Evolutionary conservation across 495 filamentous ascomycete genomes (phyloP), one percentile per base, ranked within the genome.

Genomic region (Recurvomyces mirabilis): DNA sequence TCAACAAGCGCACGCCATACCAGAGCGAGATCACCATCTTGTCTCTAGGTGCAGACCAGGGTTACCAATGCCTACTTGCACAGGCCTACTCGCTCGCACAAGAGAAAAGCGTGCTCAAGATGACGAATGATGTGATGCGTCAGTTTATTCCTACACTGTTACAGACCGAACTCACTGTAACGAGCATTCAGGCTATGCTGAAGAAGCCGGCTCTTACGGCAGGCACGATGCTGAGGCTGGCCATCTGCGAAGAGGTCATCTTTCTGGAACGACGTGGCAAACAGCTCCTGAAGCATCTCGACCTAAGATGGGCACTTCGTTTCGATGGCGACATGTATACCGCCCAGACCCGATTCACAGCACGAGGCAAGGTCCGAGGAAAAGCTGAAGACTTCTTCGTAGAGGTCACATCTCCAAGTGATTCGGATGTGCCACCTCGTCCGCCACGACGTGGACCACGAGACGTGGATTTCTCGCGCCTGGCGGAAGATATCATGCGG

Each of bases 31-130:
- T 40, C 18, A 15, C 24, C 23, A 26, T 13, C 21, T 20, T 20
- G 37, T 19, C 24, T 11, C 23, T 40, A 14, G 37, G 17, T 5
- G 5, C 3, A 6, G 23, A 2, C 3, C 9, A 9, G 13, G 20
- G 14, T 9, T 40, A 40, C 23, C 37, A 40, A 23, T 7, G 24
- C 14, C 20, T 40, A 2, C 18, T 40, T 9, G 20, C 21, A 2
- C 17, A 40, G 18, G 37, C 37, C 5, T 40, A 40, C 23, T n/a
- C 21, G 6, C 26, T 40, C 9, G 37, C 37, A 3, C n/a, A 40
- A 23, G 37, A 40, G 21, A 24, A 40, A n/a, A n/a, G 21, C 21
- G 26, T 40, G 13, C 24, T 25, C 21, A 23, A 24, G 21, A 24
- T 40, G 37, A 26, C 26, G 7, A 29, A 7, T 29, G 26, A 29